Evolutionary conservation across 306 rosid species (phyloP).

Genomic region (Sindora glabra): DNA sequence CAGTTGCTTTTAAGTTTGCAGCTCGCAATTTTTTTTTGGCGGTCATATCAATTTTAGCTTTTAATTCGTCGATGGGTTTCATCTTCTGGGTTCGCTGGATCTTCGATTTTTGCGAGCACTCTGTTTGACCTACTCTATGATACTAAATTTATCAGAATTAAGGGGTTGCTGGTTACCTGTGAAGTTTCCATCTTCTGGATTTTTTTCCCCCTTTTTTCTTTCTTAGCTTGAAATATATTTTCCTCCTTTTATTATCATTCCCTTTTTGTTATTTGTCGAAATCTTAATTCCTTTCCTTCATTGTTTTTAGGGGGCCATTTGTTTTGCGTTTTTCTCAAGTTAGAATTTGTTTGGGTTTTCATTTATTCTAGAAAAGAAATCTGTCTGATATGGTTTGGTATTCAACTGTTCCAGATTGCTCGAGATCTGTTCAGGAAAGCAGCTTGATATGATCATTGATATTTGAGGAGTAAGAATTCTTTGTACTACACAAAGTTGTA

Average conservation of each 20-base stretch:
- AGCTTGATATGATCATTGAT: constrained; percentile 28
- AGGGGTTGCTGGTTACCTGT: constrained; percentile 6
- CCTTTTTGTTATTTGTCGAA: background rate
- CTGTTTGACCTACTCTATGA: constrained; percentile 3
- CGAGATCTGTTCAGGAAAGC: constrained; percentile 20
- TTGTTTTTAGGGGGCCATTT: background rate
- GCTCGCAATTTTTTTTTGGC: no score
- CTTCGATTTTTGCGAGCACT: constrained; percentile 17
- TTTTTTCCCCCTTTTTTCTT: constrained; percentile 1
- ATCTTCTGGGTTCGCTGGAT: constrained; percentile 27
- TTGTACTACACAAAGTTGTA: constrained; percentile 4
- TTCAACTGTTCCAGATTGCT: constrained; percentile 29
- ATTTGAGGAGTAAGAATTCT: constrained; percentile 19
- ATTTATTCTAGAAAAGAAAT: background rate
- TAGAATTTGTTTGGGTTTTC: background rate
- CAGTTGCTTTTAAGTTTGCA: no score
- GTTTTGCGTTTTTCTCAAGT: constrained; percentile 12
- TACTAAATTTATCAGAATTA: constrained; percentile 13
- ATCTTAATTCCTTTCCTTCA: background rate
- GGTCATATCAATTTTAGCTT: background rate
- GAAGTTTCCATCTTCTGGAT: constrained; percentile 16
- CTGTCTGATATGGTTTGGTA: constrained; percentile 24
- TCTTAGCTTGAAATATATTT: constrained; percentile 5
- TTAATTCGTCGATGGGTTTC: constrained; percentile 4
- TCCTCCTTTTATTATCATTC: background rate